A percentile compares a stretch with the other conserved stretches of the same genome.
These are phyloP conservation scores for Microsporum ferrugineum DNA, from an alignment of 2,329 filamentous ascomycete genomes.

Conservation along the genomic window DNA sequence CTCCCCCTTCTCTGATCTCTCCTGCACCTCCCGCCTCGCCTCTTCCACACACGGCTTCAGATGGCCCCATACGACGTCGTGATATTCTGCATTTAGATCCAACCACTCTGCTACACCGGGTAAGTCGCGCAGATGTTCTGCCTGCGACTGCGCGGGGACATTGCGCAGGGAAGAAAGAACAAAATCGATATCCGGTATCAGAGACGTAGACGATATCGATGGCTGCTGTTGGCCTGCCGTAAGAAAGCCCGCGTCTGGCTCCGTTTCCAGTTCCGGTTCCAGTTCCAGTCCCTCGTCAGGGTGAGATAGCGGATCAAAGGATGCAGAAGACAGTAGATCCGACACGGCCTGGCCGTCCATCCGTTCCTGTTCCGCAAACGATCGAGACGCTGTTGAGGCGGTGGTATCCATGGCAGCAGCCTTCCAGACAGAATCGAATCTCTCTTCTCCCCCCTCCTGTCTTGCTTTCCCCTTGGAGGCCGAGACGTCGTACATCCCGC, in stretches of 20 bases:
- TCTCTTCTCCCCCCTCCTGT: background rate
- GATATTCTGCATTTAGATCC: constrained; percentile 12
- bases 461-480: constrained; percentile 7
- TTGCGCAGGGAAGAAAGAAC: constrained; percentile 8
- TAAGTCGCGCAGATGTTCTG: constrained; percentile 2
- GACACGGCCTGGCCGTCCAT: constrained; percentile 34
- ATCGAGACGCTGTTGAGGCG: background rate
- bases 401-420: background rate
- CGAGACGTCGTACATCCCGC: background rate
- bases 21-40: constrained; percentile 13
- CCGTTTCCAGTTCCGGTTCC: constrained; percentile 13
- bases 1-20: constrained; percentile 3
- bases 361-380: background rate
- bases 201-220: constrained; percentile 18
- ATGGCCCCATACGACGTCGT: constrained; percentile 15
- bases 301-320: constrained; percentile 21
- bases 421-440: constrained; percentile 19
- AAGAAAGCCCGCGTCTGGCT: constrained; percentile 10
- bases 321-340: constrained; percentile 26
- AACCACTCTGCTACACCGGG: constrained; percentile 15
- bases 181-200: constrained; percentile 13
- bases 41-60: constrained; percentile 13
- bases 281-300: constrained; percentile 16
- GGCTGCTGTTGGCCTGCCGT: constrained; percentile 13
- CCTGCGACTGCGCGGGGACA: background rate